These are phyloP conservation scores for Mrakia frigida DNA, from an alignment of 768 basidiomycete species.

Conservation along the genomic window DNA sequence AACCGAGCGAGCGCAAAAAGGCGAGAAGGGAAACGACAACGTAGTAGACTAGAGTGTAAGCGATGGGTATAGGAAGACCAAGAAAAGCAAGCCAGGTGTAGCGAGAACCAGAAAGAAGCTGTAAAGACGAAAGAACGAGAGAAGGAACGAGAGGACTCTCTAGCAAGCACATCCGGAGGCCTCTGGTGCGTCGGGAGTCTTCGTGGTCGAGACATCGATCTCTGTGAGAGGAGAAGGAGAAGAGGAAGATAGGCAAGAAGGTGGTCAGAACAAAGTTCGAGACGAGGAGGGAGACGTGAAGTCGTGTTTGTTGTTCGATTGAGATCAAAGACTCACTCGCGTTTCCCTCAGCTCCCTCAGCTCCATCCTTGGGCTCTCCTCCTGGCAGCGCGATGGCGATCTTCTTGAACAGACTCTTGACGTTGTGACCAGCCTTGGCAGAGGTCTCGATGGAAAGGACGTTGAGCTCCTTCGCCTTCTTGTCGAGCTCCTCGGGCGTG, in stretches of 20 bases:
- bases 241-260: constrained; percentile 28
- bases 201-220: constrained; percentile 23
- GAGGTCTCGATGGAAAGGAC: constrained; percentile 99
- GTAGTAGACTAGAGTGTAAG: not conserved
- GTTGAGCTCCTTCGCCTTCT: constrained; percentile 78
- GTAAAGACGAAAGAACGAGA: not conserved
- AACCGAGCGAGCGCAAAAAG: too few relatives aligned
- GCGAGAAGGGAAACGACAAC: too few relatives aligned
- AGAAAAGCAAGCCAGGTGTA: not conserved
- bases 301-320: not conserved
- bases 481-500: constrained; percentile 94
- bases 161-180: constrained; percentile 23
- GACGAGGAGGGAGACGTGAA: not conserved
- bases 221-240: constrained; percentile 18
- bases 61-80: not conserved
- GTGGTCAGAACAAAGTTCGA: constrained; percentile 18
- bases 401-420: constrained; percentile 98
- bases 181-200: constrained; percentile 11
- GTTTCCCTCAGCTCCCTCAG: constrained; percentile 18
- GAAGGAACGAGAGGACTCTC: not conserved
- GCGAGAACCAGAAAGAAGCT: not conserved
- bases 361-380: constrained; percentile 56
- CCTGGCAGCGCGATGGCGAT: constrained; percentile 97
- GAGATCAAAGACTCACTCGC: constrained; percentile 19
- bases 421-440: constrained; percentile 98